Evolutionary conservation across 2,329 filamentous ascomycete genomes (phyloP).

Genomic region (Neonectria hederae): DNA sequence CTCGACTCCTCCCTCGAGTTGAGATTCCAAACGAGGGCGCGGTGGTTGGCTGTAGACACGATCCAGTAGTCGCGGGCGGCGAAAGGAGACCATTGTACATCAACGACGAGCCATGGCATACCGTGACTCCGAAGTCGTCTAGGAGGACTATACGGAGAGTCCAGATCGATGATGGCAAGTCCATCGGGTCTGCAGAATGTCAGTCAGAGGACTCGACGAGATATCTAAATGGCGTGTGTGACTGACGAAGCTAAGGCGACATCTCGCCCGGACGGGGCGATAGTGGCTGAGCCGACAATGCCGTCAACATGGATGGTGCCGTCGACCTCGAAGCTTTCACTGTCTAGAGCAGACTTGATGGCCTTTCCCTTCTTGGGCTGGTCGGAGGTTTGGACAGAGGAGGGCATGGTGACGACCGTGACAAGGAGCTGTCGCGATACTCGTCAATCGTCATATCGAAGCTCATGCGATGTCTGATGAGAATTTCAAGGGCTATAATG

Average conservation of each 20-base stretch:
- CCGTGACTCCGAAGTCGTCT: conserved; percentile 83
- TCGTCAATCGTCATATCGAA: conserved; percentile 42
- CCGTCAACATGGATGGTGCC: conserved; percentile 84
- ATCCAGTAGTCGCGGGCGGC: conserved; percentile 91
- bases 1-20: conserved; percentile 79
- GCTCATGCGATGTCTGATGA: conserved; percentile 19
- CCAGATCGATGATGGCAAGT: conserved; percentile 89
- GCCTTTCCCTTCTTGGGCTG: conserved; percentile 65
- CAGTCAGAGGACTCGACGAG: conserved; percentile 9
- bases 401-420: conserved; percentile 55
- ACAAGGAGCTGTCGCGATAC: conserved; percentile 32
- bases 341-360: conserved; percentile 79
- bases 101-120: conserved; percentile 92
- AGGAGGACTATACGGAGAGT: conserved; percentile 87
- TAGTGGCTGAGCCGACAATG: conserved; percentile 88
- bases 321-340: conserved; percentile 86
- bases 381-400: conserved; percentile 56
- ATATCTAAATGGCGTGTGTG: conserved; percentile 30
- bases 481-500: conserved; percentile 13
- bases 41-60: conserved; percentile 92
- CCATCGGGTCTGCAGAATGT: conserved; percentile 72
- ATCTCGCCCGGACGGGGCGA: conserved; percentile 90
- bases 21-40: conserved; percentile 93
- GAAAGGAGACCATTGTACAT: conserved; percentile 97
- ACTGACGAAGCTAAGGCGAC: conserved; percentile 83